These are phyloP conservation scores for Gonium pectorale DNA, from an alignment of 139 green algal species.

Conservation along the genomic window DNA sequence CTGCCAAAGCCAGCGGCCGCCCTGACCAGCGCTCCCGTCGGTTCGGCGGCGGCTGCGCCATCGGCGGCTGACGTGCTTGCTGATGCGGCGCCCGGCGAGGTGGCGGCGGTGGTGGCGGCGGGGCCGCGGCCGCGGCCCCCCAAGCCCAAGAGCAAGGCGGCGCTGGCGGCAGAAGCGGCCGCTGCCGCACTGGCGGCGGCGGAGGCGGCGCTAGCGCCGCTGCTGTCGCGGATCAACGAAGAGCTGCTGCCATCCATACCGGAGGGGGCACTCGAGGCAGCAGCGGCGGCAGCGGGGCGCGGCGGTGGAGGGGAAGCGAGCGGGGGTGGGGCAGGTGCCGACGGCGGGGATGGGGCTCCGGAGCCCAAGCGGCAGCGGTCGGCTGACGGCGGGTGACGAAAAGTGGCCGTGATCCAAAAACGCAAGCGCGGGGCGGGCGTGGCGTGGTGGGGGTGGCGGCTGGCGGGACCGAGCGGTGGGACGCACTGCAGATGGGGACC, in stretches of 20 bases:
- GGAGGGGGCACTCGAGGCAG: background rate
- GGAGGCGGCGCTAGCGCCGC: constrained; percentile 8
- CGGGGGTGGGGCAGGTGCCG: background rate
- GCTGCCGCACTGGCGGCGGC: background rate
- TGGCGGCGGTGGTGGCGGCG: no score
- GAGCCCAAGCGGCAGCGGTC: background rate
- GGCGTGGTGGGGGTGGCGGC: no score
- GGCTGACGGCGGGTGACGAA: no score
- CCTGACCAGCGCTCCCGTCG: no score
- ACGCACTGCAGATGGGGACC: no score
- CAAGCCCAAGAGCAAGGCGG: constrained; percentile 39
- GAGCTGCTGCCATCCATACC: constrained; percentile 23
- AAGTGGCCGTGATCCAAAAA: no score
- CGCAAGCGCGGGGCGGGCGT: no score
- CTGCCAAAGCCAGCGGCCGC: background rate
- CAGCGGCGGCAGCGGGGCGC: background rate
- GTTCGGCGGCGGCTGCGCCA: background rate
- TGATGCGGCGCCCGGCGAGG: no score
- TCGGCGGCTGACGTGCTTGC: background rate
- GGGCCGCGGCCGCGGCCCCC: background rate
- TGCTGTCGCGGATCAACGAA: constrained; percentile 17
- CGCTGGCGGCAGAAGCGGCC: constrained; percentile 23
- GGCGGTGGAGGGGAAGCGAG: background rate
- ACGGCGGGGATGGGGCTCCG: background rate
- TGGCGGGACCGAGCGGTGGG: no score